Evolutionary conservation across 768 basidiomycete species (phyloP), one percentile per base, ranked within the genome.

Genomic region (Phanerochaete sordida): DNA sequence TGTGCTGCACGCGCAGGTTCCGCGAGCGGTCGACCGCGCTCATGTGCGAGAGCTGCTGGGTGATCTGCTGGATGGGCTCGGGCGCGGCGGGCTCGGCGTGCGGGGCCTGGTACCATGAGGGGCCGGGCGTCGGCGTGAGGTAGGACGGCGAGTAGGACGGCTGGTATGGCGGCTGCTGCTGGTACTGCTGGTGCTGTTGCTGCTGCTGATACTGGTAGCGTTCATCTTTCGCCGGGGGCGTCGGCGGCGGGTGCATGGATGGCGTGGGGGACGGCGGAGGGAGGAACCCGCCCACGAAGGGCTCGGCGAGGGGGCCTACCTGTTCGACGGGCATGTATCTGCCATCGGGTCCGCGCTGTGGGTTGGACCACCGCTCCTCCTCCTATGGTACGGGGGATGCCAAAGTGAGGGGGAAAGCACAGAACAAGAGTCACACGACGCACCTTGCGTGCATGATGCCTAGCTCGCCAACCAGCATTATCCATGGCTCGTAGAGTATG

Each of bases 391-490:
- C 11, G 8, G 26, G 48, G 11, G n/a, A 39, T 1, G 31, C n/a
- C 6, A 3, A 16, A 33, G 30, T 21, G 19, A 33, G 30, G 51
- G 48, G 48, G 26, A 27, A 30, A 26, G 24, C 27, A 13, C n/a
- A 26, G 59, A 33, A 24, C 56, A 19, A 24, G 23, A 53, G n/a
- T 61, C 61, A 57, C 50, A 59, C 48, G 35, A 64, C 76, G 60
- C 63, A 81, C 86, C 74, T 80, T 81, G 54, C 80, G 75, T 2
- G 86, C 91, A 62, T 81, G 80, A 55, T 84, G 80, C 16, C 78
- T 78, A 35, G 90, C 89, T 65, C 81, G 82, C 90, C 91, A 93
- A 58, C 91, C 92, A 56, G 84, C 75, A 59, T 81, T 84, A 69
- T 92, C 91, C 90, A 93, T 91, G 48, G n/a, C n/a, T 31, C n/a